Evolutionary conservation across 352 stramenopile genomes (phyloP).

Genomic region (Pilasporangium apinafurcum): DNA sequence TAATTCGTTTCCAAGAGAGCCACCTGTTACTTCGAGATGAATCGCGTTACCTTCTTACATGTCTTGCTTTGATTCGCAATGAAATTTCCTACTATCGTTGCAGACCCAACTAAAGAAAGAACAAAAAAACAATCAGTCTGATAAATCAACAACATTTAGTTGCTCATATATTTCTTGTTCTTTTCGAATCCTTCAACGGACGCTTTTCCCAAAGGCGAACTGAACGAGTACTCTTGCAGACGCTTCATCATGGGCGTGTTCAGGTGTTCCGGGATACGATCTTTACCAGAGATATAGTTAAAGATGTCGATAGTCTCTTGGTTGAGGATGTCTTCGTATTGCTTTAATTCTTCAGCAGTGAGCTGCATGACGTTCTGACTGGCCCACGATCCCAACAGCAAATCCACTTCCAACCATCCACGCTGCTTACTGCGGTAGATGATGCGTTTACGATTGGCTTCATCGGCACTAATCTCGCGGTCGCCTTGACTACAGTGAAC

Average conservation of each 20-base stretch:
- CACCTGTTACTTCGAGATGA: constrained; percentile 40
- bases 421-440: constrained; percentile 95
- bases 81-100: constrained; percentile 51
- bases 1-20: constrained; percentile 58
- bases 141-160: constrained; percentile 22
- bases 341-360: constrained; percentile 72
- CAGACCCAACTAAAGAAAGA: constrained; percentile 3
- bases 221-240: constrained; percentile 89
- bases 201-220: constrained; percentile 88
- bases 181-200: constrained; percentile 58
- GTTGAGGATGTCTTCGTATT: constrained; percentile 96
- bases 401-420: constrained; percentile 94
- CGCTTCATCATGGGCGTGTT: constrained; percentile 87
- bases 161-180: constrained; percentile 87
- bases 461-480: constrained; percentile 35
- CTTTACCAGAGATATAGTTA: constrained; percentile 93
- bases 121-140: neutral
- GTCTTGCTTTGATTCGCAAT: constrained; percentile 38
- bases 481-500: constrained; percentile 41
- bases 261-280: constrained; percentile 70
- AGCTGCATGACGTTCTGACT: constrained; percentile 87
- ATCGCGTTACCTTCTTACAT: constrained; percentile 37
- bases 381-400: constrained; percentile 93
- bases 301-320: constrained; percentile 98
- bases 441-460: constrained; percentile 86